phyloP scores from a whole-genome alignment of 768 basidiomycete species.

The Lactarius sanguifluus region DNA sequence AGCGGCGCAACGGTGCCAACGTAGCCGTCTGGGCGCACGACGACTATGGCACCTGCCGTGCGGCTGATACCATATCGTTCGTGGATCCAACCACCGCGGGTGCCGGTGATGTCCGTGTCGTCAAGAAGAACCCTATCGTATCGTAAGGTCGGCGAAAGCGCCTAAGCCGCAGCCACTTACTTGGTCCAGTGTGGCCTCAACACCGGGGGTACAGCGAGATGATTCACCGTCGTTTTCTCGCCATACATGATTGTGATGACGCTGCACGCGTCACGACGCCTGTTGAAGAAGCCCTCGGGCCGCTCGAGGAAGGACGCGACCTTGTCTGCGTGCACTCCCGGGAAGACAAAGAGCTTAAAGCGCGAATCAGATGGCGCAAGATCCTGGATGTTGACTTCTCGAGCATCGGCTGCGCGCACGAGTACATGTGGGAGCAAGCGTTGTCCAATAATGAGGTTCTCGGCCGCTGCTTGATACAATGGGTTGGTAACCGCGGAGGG shows the following conservation, averaged over 20 bases:
- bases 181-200: constrained; percentile 46
- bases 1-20: constrained; percentile 58
- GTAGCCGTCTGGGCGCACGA: constrained; percentile 67
- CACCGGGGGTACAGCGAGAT: constrained; percentile 36
- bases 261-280: constrained; percentile 34
- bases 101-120: constrained; percentile 47
- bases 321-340: constrained; percentile 34
- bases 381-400: constrained; percentile 51
- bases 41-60: constrained; percentile 47
- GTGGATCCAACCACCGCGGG: constrained; percentile 56
- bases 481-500: constrained; percentile 42
- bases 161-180: constrained; percentile 31
- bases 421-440: constrained; percentile 50
- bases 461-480: constrained; percentile 40
- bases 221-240: constrained; percentile 38
- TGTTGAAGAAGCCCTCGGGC: constrained; percentile 34
- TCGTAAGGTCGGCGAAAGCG: not conserved
- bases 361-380: constrained; percentile 47
- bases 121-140: constrained; percentile 56
- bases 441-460: constrained; percentile 47
- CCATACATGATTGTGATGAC: constrained; percentile 35
- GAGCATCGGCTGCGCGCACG: constrained; percentile 47
- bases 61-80: constrained; percentile 51
- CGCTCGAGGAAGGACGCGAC: constrained; percentile 35
- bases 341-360: constrained; percentile 51